These are phyloP conservation scores for Vigna unguiculata DNA, from an alignment of 306 rosid genomes.

Conservation along the genomic window DNA sequence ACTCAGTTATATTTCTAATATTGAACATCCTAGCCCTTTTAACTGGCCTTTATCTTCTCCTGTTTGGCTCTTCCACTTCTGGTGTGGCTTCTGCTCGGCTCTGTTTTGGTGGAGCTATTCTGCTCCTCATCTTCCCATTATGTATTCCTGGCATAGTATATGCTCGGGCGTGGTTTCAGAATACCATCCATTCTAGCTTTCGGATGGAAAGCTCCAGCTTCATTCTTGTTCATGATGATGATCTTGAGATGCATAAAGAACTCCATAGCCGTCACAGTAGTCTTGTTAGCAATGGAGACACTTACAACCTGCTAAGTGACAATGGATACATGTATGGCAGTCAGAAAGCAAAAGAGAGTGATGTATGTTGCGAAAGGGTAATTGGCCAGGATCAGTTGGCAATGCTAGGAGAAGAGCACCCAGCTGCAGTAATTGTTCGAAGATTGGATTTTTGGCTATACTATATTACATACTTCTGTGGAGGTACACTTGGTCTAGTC, in stretches of 20 bases:
- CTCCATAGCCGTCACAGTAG: conserved; percentile 58
- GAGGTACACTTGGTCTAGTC: conserved; percentile 93
- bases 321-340: conserved; percentile 39
- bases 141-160: conserved; percentile 82
- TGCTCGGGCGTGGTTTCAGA: conserved; percentile 74
- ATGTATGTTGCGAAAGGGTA: conserved; percentile 53
- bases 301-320: conserved; percentile 37
- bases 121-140: conserved; percentile 73
- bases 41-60: conserved; percentile 84
- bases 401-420: conserved; percentile 87
- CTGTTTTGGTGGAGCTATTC: conserved; percentile 64
- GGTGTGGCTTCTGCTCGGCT: conserved; percentile 54
- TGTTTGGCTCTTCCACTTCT: conserved; percentile 62
- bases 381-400: conserved; percentile 65
- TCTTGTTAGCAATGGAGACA: conserved; percentile 45
- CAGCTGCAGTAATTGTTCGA: conserved; percentile 59
- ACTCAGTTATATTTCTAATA: conserved; percentile 76
- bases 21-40: conserved; percentile 74
- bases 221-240: conserved; percentile 78
- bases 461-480: conserved; percentile 79
- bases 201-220: conserved; percentile 67
- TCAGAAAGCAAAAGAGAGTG: conserved; percentile 37
- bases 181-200: conserved; percentile 66
- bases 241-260: conserved; percentile 93
- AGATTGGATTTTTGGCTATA: conserved; percentile 94